These are phyloP conservation scores for Cladorrhinum samala DNA, from an alignment of 495 filamentous ascomycete species.

Conservation along the genomic window DNA sequence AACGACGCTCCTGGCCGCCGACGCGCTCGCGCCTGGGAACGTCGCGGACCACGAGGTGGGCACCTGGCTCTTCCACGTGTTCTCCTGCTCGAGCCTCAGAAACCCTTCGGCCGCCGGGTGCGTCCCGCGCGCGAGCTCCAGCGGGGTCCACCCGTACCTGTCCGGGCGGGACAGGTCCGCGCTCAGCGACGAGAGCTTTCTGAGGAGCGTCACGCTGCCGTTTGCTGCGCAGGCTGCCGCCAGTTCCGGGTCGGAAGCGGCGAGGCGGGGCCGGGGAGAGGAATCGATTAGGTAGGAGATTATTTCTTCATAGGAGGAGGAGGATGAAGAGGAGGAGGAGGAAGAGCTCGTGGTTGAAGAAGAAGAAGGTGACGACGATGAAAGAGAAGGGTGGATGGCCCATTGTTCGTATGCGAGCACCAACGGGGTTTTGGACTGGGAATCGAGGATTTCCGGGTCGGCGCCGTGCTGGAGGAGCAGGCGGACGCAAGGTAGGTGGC, in stretches of 20 bases:
- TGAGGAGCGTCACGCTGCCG: slow-evolving; percentile 13
- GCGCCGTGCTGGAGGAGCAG: slow-evolving; percentile 12
- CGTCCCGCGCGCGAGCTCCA: slow-evolving; percentile 15
- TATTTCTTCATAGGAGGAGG: slow-evolving; percentile 13
- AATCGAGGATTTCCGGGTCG: slow-evolving; percentile 7
- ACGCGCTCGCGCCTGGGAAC: not conserved
- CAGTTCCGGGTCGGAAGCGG: slow-evolving; percentile 14
- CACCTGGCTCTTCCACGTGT: not conserved
- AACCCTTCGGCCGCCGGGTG: not conserved
- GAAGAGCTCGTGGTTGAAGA: not conserved
- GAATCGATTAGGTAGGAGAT: slow-evolving; percentile 14
- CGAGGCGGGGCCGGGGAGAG: slow-evolving; percentile 1
- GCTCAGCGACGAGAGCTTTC: slow-evolving; percentile 9
- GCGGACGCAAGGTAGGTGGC: slow-evolving; percentile 13
- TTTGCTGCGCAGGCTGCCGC: slow-evolving; percentile 18
- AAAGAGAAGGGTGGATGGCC: too few species aligned
- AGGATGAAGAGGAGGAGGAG: not conserved
- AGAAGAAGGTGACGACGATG: too few species aligned
- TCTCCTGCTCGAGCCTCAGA: not conserved
- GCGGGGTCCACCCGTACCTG: slow-evolving; percentile 23
- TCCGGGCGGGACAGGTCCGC: slow-evolving; percentile 18
- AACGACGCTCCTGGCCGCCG: not conserved
- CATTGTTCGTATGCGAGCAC: slow-evolving; percentile 20
- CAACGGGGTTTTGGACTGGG: slow-evolving; percentile 9
- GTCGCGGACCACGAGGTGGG: not conserved